phyloP scores from a whole-genome alignment of 257 asterid genomes.

The Forsythia suspensa region DNA sequence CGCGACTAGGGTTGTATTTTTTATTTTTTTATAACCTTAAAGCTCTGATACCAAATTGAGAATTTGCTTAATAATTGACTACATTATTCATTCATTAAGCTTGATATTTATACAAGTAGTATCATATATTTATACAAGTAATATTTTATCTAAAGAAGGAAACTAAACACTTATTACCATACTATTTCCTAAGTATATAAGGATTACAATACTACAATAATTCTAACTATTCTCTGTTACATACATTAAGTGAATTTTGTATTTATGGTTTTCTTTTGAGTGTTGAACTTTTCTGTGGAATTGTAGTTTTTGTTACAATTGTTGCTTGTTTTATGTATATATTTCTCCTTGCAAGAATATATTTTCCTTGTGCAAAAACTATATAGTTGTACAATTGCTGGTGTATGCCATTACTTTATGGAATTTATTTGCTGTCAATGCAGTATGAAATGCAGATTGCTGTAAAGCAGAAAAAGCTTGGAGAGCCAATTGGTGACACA shows the following conservation, averaged over 20 bases:
- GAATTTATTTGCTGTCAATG: slow-evolving; percentile 10
- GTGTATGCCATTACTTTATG: not conserved
- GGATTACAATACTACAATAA: too few species aligned
- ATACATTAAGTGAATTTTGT: not conserved
- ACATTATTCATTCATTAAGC: too few species aligned
- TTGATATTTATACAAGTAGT: too few species aligned
- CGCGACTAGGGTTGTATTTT: too few species aligned
- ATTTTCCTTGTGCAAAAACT: not conserved
- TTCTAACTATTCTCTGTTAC: too few species aligned
- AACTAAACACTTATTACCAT: too few species aligned
- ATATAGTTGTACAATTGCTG: not conserved
- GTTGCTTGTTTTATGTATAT: not conserved
- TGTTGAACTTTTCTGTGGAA: not conserved
- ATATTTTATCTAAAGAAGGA: too few species aligned
- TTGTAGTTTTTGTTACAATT: not conserved
- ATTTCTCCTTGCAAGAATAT: not conserved
- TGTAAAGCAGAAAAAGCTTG: slow-evolving; percentile 63
- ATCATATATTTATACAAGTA: too few species aligned
- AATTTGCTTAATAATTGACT: too few species aligned
- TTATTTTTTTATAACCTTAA: too few species aligned
- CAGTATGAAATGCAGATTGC: slow-evolving; percentile 77
- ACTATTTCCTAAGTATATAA: too few species aligned
- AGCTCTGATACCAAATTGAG: too few species aligned
- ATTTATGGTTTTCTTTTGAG: not conserved
- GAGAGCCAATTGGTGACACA: slow-evolving; percentile 85